Conservation (phyloP, 2,329 filamentous ascomycete species). For the Ceratocystiopsis sp. region DNA sequence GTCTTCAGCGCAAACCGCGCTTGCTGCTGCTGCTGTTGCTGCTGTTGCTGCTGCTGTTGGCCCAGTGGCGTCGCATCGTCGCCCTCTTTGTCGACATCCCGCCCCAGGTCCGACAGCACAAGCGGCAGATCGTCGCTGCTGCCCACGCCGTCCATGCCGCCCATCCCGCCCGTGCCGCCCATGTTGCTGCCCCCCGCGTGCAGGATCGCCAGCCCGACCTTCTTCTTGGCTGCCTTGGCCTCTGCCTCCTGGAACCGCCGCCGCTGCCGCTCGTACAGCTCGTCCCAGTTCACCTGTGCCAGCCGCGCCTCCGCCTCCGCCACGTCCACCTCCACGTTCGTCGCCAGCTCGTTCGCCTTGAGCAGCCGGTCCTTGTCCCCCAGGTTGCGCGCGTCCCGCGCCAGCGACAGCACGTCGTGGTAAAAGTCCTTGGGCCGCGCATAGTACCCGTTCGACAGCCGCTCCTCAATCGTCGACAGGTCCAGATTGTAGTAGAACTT, state of each 20-base stretch:
- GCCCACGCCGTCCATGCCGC: not conserved
- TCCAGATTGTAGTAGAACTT: constrained; percentile 96
- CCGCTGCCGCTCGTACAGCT: constrained; percentile 56
- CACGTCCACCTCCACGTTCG: constrained; percentile 91
- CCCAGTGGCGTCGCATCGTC: not conserved
- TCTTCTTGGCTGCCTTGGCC: constrained; percentile 45
- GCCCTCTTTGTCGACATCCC: not conserved
- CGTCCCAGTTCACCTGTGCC: constrained; percentile 61
- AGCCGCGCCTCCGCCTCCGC: constrained; percentile 44
- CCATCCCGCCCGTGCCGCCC: constrained; percentile 3
- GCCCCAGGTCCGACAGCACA: constrained; percentile 6
- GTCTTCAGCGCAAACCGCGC: constrained; percentile 36
- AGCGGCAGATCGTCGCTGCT: not conserved
- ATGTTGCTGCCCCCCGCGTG: constrained; percentile 12
- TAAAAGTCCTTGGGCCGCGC: constrained; percentile 79
- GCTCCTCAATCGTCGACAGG: constrained; percentile 81
- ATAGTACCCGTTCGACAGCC: constrained; percentile 94
- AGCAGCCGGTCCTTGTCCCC: constrained; percentile 72
- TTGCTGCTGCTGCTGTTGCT: constrained; percentile 6
- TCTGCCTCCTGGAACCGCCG: constrained; percentile 42
- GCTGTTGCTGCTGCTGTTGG: constrained; percentile 22
- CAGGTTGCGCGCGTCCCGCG: constrained; percentile 65
- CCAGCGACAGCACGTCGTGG: constrained; percentile 67
- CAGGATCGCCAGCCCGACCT: constrained; percentile 38
- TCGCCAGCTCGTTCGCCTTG: constrained; percentile 78